Evolutionary conservation across 2,329 filamentous ascomycete species (phyloP).

Genomic region (Ophiostoma pallidulum): DNA sequence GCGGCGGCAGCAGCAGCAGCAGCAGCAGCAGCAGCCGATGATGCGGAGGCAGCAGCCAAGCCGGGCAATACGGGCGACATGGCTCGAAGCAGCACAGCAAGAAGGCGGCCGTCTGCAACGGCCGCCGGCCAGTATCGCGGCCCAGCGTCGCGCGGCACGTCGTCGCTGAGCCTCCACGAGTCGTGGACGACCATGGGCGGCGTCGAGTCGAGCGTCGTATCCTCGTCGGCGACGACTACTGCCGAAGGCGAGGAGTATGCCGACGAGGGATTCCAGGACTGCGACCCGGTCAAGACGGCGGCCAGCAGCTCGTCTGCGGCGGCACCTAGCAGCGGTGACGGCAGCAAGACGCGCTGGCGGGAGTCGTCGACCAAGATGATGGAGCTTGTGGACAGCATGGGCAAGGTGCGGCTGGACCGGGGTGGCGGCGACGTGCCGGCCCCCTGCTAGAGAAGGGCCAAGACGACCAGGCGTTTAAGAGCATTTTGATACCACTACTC

Average conservation of each 20-base stretch:
- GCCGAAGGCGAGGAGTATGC: background rate
- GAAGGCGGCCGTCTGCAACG: background rate
- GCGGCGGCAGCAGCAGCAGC: too few relatives aligned
- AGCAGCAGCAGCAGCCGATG: background rate
- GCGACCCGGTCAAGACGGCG: too few relatives aligned
- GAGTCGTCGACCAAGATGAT: slow-evolving; percentile 13
- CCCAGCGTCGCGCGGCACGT: slow-evolving; percentile 2
- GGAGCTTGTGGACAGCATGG: slow-evolving; percentile 13
- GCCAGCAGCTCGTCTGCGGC: too few relatives aligned
- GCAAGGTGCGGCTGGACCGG: slow-evolving; percentile 11
- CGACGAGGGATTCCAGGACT: background rate
- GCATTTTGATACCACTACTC: background rate
- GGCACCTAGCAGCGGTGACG: background rate
- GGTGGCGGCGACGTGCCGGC: slow-evolving; percentile 12
- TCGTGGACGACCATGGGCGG: background rate
- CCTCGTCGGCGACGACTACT: too few relatives aligned
- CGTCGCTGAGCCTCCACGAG: slow-evolving; percentile 8
- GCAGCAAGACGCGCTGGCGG: slow-evolving; percentile 1
- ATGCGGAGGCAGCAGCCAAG: background rate
- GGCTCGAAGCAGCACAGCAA: too few relatives aligned
- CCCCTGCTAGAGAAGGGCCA: slow-evolving; percentile 6
- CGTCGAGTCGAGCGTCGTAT: too few relatives aligned
- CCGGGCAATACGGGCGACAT: background rate
- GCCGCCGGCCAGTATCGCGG: background rate
- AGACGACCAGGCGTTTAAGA: background rate